phyloP scores from a whole-genome alignment of 768 basidiomycete species.

The Epithele typhae region DNA sequence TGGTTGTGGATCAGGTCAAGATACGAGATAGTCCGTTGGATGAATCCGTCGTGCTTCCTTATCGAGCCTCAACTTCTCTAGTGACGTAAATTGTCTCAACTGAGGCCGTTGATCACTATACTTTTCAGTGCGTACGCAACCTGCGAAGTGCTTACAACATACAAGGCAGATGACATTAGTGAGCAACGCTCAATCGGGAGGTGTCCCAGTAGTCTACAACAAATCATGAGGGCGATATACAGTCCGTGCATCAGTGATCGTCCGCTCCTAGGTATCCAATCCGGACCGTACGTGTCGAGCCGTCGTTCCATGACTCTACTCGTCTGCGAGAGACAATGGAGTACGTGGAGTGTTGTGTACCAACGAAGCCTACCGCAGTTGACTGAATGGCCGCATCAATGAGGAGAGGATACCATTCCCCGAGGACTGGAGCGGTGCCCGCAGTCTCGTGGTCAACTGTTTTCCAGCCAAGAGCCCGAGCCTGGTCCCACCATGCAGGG shows the following conservation, averaged over 20 bases:
- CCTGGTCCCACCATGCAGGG: slow-evolving; percentile 35
- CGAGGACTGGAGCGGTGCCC: slow-evolving; percentile 31
- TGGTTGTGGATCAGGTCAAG: no score
- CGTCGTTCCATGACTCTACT: slow-evolving; percentile 62
- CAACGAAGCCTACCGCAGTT: slow-evolving; percentile 62
- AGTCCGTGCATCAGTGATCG: slow-evolving; percentile 44
- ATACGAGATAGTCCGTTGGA: no score
- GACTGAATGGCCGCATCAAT: slow-evolving; percentile 74
- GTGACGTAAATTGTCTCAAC: no score
- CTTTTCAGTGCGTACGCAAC: no score
- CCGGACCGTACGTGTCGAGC: slow-evolving; percentile 45
- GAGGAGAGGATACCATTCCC: slow-evolving; percentile 54
- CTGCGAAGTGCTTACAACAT: no score
- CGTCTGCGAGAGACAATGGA: slow-evolving; percentile 61
- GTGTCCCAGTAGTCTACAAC: no score
- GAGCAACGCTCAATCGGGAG: no score
- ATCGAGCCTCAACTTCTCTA: no score
- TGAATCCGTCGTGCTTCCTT: no score
- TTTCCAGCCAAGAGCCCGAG: slow-evolving; percentile 33
- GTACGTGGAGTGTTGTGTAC: slow-evolving; percentile 71
- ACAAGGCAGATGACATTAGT: no score
- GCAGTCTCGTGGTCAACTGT: slow-evolving; percentile 28
- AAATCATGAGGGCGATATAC: no score
- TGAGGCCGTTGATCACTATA: no score
- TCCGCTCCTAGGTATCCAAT: slow-evolving; percentile 59